Evolutionary conservation across 2,329 filamentous ascomycete species (phyloP).

Genomic region (Cercospora nicotianae): DNA sequence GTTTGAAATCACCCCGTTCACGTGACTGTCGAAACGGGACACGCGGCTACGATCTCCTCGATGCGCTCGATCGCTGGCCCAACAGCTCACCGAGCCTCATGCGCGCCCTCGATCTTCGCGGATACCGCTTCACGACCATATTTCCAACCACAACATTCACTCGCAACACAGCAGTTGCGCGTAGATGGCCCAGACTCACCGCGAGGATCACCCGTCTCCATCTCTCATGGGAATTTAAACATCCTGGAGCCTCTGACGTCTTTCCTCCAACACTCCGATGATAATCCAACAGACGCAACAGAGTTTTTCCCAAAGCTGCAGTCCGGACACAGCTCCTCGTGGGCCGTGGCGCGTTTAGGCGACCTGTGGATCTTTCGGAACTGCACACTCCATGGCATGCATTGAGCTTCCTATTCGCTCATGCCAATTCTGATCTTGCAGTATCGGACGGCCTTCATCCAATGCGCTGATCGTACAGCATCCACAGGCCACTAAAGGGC

Average conservation of each 20-base stretch:
- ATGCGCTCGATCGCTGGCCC: not conserved
- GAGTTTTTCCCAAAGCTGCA: constrained; percentile 1
- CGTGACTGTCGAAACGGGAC: not conserved
- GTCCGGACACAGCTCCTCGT: constrained; percentile 4
- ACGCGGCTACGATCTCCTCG: not conserved
- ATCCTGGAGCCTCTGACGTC: constrained; percentile 4
- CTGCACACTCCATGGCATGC: not conserved
- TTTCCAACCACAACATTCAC: not conserved
- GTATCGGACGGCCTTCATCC: not conserved
- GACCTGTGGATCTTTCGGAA: not conserved
- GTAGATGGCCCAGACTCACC: not conserved
- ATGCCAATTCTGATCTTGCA: not conserved
- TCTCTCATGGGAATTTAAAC: not conserved
- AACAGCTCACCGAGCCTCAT: not conserved
- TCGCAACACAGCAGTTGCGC: not conserved
- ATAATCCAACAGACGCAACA: constrained; percentile 1
- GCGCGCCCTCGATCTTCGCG: not conserved
- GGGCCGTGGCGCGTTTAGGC: not conserved
- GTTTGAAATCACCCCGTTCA: not conserved
- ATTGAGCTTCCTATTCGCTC: not conserved
- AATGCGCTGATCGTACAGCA: not conserved
- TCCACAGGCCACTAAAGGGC: not conserved
- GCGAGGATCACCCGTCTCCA: not conserved
- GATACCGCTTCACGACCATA: not conserved
- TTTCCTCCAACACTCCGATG: not conserved